phyloP scores from a whole-genome alignment of 352 stramenopile genomes.

The Blastocystis sp. region DNA sequence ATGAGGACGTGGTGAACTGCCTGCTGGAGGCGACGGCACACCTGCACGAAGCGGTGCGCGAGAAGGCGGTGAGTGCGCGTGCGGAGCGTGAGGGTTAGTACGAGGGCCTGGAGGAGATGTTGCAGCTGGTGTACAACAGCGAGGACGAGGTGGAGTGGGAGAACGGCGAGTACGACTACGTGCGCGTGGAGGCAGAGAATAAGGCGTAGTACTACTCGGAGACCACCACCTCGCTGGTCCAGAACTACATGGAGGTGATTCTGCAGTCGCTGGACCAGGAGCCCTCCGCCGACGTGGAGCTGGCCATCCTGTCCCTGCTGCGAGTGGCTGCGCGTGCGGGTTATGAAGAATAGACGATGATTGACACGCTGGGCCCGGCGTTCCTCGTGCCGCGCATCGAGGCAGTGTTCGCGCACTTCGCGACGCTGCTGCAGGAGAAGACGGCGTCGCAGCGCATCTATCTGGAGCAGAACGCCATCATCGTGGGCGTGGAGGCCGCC shows the following conservation, averaged over 20 bases:
- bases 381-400: slow-evolving; percentile 22
- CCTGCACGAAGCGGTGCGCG: slow-evolving; percentile 46
- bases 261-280: slow-evolving; percentile 1
- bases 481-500: slow-evolving; percentile 28
- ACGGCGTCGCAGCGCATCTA: slow-evolving; percentile 18
- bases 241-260: slow-evolving; percentile 36
- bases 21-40: slow-evolving; percentile 48
- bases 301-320: slow-evolving; percentile 31
- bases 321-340: not conserved
- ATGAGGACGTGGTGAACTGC: slow-evolving; percentile 56
- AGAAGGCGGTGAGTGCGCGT: not conserved
- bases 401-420: not conserved
- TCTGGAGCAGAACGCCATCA: not conserved
- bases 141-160: slow-evolving; percentile 56
- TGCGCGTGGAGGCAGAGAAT: not conserved
- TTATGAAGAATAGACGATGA: slow-evolving; percentile 21
- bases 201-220: slow-evolving; percentile 43
- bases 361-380: slow-evolving; percentile 7
- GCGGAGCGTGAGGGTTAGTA: not conserved
- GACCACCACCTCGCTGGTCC: slow-evolving; percentile 21
- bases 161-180: slow-evolving; percentile 46
- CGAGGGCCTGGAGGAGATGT: slow-evolving; percentile 15
- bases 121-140: slow-evolving; percentile 24
- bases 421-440: not conserved
- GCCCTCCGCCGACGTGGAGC: slow-evolving; percentile 7